These are phyloP conservation scores for Didymella keratinophila DNA, from an alignment of 2,329 filamentous ascomycete species.

Conservation along the genomic window DNA sequence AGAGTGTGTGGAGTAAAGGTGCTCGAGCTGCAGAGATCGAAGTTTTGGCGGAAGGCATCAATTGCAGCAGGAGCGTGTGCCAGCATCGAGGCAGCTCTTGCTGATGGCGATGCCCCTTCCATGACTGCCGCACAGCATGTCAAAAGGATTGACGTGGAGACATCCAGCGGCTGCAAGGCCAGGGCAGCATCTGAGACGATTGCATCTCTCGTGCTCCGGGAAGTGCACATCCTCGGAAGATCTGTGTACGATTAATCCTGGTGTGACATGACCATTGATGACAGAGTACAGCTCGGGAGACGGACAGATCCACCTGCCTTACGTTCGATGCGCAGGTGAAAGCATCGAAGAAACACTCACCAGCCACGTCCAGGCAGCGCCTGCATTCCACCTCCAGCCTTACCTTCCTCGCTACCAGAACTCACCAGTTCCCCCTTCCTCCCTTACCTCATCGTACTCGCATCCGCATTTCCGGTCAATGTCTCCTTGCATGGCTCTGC, in stretches of 20 bases:
- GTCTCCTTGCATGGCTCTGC: constrained; percentile 6
- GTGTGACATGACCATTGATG: background rate
- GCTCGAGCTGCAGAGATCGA: background rate
- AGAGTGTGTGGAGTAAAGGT: background rate
- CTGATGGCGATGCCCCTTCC: background rate
- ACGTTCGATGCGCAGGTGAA: too few species aligned
- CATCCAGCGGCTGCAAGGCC: background rate
- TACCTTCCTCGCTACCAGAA: constrained; percentile 19
- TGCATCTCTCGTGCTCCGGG: background rate
- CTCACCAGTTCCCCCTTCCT: background rate
- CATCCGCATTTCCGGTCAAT: constrained; percentile 4
- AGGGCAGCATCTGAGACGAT: background rate
- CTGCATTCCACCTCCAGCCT: constrained; percentile 18
- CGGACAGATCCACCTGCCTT: background rate
- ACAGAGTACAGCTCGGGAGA: background rate
- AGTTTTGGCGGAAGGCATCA: too few species aligned
- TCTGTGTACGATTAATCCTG: background rate
- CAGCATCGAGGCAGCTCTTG: background rate
- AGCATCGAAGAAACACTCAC: background rate
- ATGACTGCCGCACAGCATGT: background rate
- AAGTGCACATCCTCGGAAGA: background rate
- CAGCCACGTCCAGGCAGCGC: background rate
- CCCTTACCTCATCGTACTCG: constrained; percentile 7
- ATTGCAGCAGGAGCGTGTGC: too few species aligned
- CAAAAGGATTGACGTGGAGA: background rate